These are phyloP conservation scores for Picea abies DNA, from an alignment of 83 land plant species.

Conservation along the genomic window DNA sequence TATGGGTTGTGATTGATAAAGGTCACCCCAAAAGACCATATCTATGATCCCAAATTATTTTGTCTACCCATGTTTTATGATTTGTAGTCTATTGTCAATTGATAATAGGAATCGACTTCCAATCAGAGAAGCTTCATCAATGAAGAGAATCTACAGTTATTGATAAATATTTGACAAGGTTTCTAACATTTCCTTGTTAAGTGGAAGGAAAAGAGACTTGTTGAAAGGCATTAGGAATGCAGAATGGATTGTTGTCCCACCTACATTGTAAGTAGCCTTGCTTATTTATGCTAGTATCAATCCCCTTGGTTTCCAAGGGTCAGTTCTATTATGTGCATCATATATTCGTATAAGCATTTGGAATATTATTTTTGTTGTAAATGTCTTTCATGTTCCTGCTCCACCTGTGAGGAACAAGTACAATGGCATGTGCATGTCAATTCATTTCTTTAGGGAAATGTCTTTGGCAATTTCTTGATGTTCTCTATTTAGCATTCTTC, in stretches of 20 bases:
- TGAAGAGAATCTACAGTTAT: too few relatives aligned
- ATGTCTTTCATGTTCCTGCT: neutral
- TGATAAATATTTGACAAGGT: too few relatives aligned
- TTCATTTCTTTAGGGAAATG: neutral
- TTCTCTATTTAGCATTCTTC: neutral
- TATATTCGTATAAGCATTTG: neutral
- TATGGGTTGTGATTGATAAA: too few relatives aligned
- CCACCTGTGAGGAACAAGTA: neutral
- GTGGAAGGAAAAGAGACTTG: neutral
- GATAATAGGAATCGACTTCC: too few relatives aligned
- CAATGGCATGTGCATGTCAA: neutral
- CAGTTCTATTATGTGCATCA: neutral
- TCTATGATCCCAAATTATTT: too few relatives aligned
- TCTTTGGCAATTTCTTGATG: neutral
- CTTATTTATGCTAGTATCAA: neutral
- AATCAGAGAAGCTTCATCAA: too few relatives aligned
- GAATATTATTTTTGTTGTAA: neutral
- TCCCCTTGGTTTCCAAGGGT: neutral
- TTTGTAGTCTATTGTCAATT: too few relatives aligned
- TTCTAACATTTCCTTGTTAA: too few relatives aligned
- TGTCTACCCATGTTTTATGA: neutral
- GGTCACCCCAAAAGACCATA: too few relatives aligned
- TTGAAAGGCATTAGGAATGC: too few relatives aligned
- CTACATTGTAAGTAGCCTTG: too few relatives aligned
- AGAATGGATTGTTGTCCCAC: too few relatives aligned